Evolutionary conservation across 1,139 yeast species (phyloP).

Genomic region (Candida sp.): DNA sequence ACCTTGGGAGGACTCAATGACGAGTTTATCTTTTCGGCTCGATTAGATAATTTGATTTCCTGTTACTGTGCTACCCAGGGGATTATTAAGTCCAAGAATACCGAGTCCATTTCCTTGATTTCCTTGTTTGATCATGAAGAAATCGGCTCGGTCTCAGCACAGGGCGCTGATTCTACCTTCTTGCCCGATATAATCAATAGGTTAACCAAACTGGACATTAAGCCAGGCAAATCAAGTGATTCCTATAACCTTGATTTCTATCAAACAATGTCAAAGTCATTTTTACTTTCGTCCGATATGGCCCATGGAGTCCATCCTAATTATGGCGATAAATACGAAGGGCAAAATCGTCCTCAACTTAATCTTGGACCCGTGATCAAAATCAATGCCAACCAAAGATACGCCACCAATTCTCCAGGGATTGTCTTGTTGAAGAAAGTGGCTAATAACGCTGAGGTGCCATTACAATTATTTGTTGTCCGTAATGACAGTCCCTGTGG

Average conservation of each 20-base stretch:
- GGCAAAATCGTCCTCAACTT: conserved; percentile 72
- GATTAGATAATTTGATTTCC: conserved; percentile 87
- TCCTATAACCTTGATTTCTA: conserved; percentile 31
- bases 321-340: conserved; percentile 72
- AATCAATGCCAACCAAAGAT: conserved; percentile 92
- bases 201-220: conserved; percentile 44
- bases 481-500: conserved; percentile 95
- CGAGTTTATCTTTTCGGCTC: conserved; percentile 91
- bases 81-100: conserved; percentile 51
- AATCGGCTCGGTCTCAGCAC: conserved; percentile 89
- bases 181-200: conserved; percentile 75
- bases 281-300: conserved; percentile 90
- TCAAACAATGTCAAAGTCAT: conserved; percentile 76
- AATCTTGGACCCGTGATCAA: conserved; percentile 93
- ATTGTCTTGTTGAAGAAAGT: conserved; percentile 71
- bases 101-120: conserved; percentile 56
- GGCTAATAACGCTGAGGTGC: conserved; percentile 64
- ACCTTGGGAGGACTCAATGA: conserved; percentile 84
- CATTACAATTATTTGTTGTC: conserved; percentile 81
- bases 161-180: conserved; percentile 94
- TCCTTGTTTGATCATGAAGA: conserved; percentile 95
- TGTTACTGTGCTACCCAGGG: conserved; percentile 80
- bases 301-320: conserved; percentile 98
- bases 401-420: conserved; percentile 92
- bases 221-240: conserved; percentile 6